Conservation (phyloP, 768 basidiomycete genomes). For the Lactarius deliciosus region DNA sequence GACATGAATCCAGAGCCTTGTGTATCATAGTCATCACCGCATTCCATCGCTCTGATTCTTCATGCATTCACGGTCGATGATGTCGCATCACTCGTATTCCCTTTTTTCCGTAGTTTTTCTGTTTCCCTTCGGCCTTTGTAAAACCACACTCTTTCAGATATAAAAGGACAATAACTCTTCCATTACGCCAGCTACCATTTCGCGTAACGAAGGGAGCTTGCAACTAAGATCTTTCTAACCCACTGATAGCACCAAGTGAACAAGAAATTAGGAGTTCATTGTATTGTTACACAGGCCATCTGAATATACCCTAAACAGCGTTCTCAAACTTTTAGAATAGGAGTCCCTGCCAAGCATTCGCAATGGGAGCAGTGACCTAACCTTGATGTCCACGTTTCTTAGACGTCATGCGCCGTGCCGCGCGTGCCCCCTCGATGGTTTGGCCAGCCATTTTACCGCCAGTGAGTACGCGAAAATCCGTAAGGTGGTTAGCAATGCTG, state of each 20-base stretch:
- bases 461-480: not conserved
- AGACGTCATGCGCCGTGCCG: not conserved
- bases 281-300: not conserved
- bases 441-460: not conserved
- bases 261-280: not conserved
- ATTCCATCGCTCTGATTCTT: not conserved
- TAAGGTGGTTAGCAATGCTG: not conserved
- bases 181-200: too few species aligned
- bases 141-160: not conserved
- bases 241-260: not conserved
- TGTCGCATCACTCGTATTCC: not conserved
- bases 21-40: slow-evolving; percentile 36
- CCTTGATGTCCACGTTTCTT: not conserved
- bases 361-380: not conserved
- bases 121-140: not conserved
- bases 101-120: not conserved
- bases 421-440: not conserved
- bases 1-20: not conserved
- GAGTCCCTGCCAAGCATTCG: not conserved
- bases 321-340: not conserved
- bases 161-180: too few species aligned
- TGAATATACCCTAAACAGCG: not conserved
- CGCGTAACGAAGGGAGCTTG: not conserved
- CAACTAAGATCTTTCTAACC: not conserved
- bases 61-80: not conserved